Conservation (phyloP, 2,329 filamentous ascomycete genomes). For the Colletotrichum endophyticum region DNA sequence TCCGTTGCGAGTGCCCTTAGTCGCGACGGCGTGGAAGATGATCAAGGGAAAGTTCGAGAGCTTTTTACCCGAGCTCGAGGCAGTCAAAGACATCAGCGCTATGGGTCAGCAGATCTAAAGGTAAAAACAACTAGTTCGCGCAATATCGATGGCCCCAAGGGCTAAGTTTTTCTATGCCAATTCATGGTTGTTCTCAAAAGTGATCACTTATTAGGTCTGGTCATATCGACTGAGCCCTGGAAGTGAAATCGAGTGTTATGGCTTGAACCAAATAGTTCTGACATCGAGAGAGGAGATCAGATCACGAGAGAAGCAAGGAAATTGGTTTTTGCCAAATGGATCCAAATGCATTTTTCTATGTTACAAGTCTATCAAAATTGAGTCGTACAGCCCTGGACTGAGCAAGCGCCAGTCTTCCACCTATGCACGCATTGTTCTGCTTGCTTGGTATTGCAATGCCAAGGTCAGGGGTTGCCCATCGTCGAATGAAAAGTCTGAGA, state of each 20-base stretch:
- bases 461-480: background rate
- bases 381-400: background rate
- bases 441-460: background rate
- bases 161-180: background rate
- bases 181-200: background rate
- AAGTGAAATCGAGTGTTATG: background rate
- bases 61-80: conserved; percentile 33
- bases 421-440: background rate
- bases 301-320: background rate
- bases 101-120: background rate
- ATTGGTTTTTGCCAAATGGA: background rate
- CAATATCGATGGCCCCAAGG: background rate
- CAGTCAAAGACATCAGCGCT: conserved; percentile 36
- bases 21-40: conserved; percentile 39
- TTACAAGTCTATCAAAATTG: background rate
- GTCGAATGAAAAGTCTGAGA: background rate
- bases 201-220: fast-evolving
- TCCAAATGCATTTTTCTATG: background rate
- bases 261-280: background rate
- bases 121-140: background rate
- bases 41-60: conserved; percentile 34
- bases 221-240: background rate
- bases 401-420: background rate
- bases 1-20: conserved; percentile 46
- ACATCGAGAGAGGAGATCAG: fast-evolving